These are phyloP conservation scores for Fusarium agapanthi DNA, from an alignment of 2,329 filamentous ascomycete genomes.

Conservation along the genomic window DNA sequence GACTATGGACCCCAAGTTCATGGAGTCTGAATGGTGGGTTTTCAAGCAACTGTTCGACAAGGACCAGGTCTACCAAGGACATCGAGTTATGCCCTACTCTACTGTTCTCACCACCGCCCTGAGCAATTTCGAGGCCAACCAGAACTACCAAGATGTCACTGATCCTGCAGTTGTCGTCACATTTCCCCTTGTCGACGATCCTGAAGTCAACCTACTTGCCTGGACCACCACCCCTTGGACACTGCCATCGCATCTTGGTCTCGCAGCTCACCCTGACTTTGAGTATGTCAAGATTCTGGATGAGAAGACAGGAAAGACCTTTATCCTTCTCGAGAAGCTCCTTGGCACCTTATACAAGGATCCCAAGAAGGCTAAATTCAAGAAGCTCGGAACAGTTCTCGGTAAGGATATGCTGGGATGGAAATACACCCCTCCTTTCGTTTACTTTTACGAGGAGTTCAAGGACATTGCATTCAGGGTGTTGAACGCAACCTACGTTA, in stretches of 20 bases:
- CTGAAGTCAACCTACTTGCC: conserved; percentile 78
- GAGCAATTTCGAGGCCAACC: conserved; percentile 92
- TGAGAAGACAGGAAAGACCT: conserved; percentile 82
- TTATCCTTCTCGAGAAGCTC: conserved; percentile 83
- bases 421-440: conserved; percentile 89
- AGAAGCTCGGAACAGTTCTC: conserved; percentile 79
- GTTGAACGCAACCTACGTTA: conserved; percentile 85
- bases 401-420: conserved; percentile 87
- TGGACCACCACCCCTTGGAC: conserved; percentile 95
- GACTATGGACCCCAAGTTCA: conserved; percentile 95
- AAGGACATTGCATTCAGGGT: conserved; percentile 85
- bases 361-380: conserved; percentile 93
- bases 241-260: conserved; percentile 79
- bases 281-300: conserved; percentile 90
- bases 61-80: conserved; percentile 86
- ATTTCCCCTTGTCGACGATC: conserved; percentile 83
- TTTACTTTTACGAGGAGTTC: conserved; percentile 90
- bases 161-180: conserved; percentile 90
- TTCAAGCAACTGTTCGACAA: conserved; percentile 95
- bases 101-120: conserved; percentile 88
- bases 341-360: conserved; percentile 90
- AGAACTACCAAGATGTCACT: conserved; percentile 93
- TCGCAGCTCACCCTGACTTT: conserved; percentile 82
- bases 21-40: conserved; percentile 97
- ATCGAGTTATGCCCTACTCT: conserved; percentile 94